These are phyloP conservation scores for Polytrichum formosum DNA, from an alignment of 225 moss, liverwort and hornwort genomes.

Conservation along the genomic window DNA sequence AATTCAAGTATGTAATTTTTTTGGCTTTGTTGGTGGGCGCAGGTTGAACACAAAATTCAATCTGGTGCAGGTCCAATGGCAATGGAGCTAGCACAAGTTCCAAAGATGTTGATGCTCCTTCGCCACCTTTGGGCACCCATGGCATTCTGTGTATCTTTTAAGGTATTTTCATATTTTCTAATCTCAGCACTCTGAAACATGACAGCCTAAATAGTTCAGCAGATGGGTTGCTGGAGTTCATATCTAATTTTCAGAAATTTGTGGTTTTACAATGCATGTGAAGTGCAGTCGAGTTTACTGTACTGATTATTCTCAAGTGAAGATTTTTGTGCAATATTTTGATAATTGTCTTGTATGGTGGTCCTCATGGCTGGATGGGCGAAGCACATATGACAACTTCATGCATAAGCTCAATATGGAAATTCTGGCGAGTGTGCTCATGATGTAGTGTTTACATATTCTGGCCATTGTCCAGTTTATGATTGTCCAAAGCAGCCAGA, in stretches of 20 bases:
- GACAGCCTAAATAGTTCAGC: neutral
- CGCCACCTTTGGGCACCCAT: constrained; percentile 78
- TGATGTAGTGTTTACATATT: too few species aligned
- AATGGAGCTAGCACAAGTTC: constrained; percentile 95
- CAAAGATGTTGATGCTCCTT: constrained; percentile 89
- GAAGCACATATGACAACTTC: too few species aligned
- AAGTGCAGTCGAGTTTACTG: neutral
- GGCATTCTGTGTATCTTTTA: constrained; percentile 85
- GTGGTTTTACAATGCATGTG: neutral
- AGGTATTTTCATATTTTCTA: constrained; percentile 32
- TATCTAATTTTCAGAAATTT: neutral
- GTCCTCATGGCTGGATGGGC: too few species aligned
- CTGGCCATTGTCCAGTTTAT: too few species aligned
- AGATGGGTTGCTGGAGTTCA: neutral
- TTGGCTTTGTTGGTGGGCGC: constrained; percentile 9
- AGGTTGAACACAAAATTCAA: constrained; percentile 99
- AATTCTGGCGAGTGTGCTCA: too few species aligned
- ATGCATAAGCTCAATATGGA: too few species aligned
- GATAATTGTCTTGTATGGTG: neutral
- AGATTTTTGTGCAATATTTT: neutral
- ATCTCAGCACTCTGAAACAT: neutral
- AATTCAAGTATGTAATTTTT: neutral
- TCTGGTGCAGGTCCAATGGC: constrained; percentile 84
- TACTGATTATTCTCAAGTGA: neutral
- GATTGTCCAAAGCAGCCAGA: too few species aligned